Base-by-base conservation (phyloP, 306 rosid species). In the peach (Prunus persica) region DNA sequence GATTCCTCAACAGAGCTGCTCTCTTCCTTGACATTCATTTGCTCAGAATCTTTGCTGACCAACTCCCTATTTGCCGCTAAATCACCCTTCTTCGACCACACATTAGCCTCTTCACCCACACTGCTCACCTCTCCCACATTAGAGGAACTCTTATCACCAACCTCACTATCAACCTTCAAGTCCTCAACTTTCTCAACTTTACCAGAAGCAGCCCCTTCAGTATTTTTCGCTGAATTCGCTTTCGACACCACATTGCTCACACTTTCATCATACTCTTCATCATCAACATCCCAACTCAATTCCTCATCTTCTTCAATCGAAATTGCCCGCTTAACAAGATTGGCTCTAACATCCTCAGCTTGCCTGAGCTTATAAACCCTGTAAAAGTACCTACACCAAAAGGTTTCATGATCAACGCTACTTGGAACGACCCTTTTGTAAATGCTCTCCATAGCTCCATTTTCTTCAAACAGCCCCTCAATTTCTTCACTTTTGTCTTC, bases 281-380 rank as follows among this genome's bases (percentile, higher is more conserved):
- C 97, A 80, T 89, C 96, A 65, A 93, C 86, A 80, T 91, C 98
- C 98, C 98, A 93, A 75, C 96, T 93, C 89, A 93, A 81, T 12
- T 91, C 96, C 84, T 93, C 96, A n/a, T 93, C 96, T 67, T 79
- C 86, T 49, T 88, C 90, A 64, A 74, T 77, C 1, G 91, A 83
- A 50, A 91, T 89, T 22, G 87, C 91, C 18, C 91, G 71, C 79
- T 83, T 88, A 74, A 93, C 97, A 74, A 91, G 85, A 79, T 84
- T 93, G 30, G 81, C 88, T 83, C 92, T 93, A 2, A 83, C 82
- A 64, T 88, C 84, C 76, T 91, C 92, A 22, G 91, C 92, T 79
- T 83, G 88, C 88, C 86, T 85, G 43, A 91, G 78, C 88, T 76
- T 91, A 82, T 82, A 54, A 76, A 89, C 84, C 88, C 83, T 91